Conservation (phyloP, 129 eudicot genomes). For the Logfia minima region DNA sequence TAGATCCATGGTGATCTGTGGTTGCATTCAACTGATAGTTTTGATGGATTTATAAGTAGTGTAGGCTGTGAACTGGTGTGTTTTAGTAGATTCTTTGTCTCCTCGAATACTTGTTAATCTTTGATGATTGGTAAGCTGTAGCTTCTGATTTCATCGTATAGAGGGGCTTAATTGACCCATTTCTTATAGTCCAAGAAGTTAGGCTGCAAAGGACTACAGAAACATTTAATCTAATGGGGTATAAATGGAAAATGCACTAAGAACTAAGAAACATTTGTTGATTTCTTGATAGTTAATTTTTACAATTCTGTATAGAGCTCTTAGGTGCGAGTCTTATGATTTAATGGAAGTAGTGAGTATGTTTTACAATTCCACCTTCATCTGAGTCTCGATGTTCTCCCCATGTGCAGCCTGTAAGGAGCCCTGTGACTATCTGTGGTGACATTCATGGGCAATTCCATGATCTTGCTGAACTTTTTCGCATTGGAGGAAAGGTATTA, state of each 20-base stretch:
- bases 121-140: neutral
- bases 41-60: too few species aligned
- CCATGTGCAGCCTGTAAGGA: conserved; percentile 67
- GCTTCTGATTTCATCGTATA: neutral
- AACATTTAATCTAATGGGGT: neutral
- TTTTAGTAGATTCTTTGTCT: neutral
- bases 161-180: neutral
- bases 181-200: neutral
- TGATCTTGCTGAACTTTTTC: conserved; percentile 73
- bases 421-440: conserved; percentile 78
- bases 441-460: conserved; percentile 79
- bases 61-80: neutral
- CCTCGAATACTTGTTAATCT: neutral
- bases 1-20: too few species aligned
- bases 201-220: neutral
- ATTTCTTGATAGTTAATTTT: neutral
- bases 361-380: neutral
- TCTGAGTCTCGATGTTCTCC: neutral
- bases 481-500: conserved; percentile 75
- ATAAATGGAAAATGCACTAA: neutral
- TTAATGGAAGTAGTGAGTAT: neutral
- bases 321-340: neutral
- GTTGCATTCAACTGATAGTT: too few species aligned
- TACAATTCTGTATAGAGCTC: neutral
- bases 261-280: neutral